A percentile compares a stretch with the other conserved stretches of the same genome.
phyloP scores from a whole-genome alignment of 345 rosid genomes.

The Populus nigra region DNA sequence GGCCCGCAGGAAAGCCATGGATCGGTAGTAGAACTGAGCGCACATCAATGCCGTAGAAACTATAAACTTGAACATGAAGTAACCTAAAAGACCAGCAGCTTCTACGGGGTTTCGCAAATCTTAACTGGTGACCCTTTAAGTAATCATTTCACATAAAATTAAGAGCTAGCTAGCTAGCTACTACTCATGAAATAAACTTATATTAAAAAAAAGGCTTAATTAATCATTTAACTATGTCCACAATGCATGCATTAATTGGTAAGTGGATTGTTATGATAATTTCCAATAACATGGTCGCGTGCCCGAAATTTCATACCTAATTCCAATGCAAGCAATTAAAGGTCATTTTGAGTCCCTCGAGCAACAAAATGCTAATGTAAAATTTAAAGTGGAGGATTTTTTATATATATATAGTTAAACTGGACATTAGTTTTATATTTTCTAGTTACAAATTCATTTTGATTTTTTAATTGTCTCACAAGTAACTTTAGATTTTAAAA shows the following conservation, averaged over 20 bases:
- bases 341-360: background rate
- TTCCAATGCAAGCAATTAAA: background rate
- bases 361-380: background rate
- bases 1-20: background rate
- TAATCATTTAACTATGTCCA: background rate
- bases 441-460: too few relatives aligned
- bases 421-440: too few relatives aligned
- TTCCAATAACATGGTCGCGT: background rate
- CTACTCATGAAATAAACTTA: background rate
- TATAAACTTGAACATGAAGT: slow-evolving; percentile 16
- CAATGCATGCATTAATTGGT: background rate
- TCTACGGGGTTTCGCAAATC: slow-evolving; percentile 22
- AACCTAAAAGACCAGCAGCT: slow-evolving; percentile 14
- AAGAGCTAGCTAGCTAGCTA: too few relatives aligned
- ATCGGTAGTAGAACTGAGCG: background rate
- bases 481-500: too few relatives aligned
- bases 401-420: too few relatives aligned
- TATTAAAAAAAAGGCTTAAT: background rate
- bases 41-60: slow-evolving; percentile 18
- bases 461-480: too few relatives aligned
- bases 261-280: background rate
- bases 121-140: slow-evolving; percentile 31
- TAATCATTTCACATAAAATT: background rate
- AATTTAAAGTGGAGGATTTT: background rate
- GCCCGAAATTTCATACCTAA: background rate